A percentile compares a stretch with the other conserved stretches of the same genome.
Conservation (phyloP, 2,329 filamentous ascomycete species). For the Dissoconium aciculare region DNA sequence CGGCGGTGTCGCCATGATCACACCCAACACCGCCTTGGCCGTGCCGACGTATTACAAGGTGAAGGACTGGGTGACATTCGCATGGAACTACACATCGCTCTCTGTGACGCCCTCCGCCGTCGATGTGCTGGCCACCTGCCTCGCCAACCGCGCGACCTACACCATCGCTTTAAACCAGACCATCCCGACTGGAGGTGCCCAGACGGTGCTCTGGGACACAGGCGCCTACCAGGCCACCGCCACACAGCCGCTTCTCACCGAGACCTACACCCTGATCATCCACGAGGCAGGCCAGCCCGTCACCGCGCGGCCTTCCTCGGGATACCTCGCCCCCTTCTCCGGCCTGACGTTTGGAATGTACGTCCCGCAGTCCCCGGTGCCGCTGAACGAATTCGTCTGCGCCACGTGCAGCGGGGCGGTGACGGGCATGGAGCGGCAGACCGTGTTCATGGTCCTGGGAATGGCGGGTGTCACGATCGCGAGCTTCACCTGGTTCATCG, state of each 20-base stretch:
- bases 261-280: conserved; percentile 49
- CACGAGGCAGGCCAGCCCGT: conserved; percentile 42
- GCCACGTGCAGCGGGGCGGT: conserved; percentile 43
- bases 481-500: conserved; percentile 41
- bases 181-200: conserved; percentile 31
- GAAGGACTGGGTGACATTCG: conserved; percentile 46
- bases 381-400: conserved; percentile 33
- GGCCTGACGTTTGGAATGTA: conserved; percentile 51
- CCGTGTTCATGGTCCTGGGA: conserved; percentile 40
- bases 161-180: conserved; percentile 47
- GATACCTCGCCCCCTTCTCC: conserved; percentile 39
- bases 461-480: conserved; percentile 42
- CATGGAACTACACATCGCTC: conserved; percentile 55
- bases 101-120: conserved; percentile 42
- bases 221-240: conserved; percentile 35
- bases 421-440: conserved; percentile 38
- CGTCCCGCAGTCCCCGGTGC: conserved; percentile 36
- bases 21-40: conserved; percentile 35
- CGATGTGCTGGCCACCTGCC: conserved; percentile 48
- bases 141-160: conserved; percentile 43
- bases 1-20: conserved; percentile 48
- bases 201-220: conserved; percentile 46
- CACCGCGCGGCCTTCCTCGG: conserved; percentile 37
- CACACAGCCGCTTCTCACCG: conserved; percentile 38
- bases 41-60: conserved; percentile 47